Percentiles rank a stretch among this genome's conserved stretches.
phyloP scores from a whole-genome alignment of 2,329 filamentous ascomycete species.

The Zymoseptoria pseudotritici region DNA sequence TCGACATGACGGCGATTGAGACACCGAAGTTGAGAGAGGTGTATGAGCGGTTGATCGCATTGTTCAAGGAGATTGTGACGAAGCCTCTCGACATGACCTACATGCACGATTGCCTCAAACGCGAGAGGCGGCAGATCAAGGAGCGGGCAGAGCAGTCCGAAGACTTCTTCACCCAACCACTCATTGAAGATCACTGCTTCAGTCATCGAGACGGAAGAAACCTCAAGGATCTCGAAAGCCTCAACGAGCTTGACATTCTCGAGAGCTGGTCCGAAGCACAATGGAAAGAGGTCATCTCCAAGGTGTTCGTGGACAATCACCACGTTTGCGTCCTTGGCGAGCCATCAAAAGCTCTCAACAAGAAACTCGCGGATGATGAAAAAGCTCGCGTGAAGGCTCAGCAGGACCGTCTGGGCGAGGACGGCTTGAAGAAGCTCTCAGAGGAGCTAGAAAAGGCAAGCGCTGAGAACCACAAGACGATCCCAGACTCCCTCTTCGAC shows the following conservation, averaged over 20 bases:
- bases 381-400: slow-evolving; percentile 69
- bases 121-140: slow-evolving; percentile 74
- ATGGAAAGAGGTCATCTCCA: slow-evolving; percentile 74
- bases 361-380: slow-evolving; percentile 75
- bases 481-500: slow-evolving; percentile 74
- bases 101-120: slow-evolving; percentile 75
- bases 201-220: slow-evolving; percentile 69
- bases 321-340: slow-evolving; percentile 85
- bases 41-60: slow-evolving; percentile 74
- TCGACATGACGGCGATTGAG: slow-evolving; percentile 78
- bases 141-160: slow-evolving; percentile 76
- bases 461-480: slow-evolving; percentile 77
- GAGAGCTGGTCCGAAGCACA: slow-evolving; percentile 74
- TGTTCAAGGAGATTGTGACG: slow-evolving; percentile 71
- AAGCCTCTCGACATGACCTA: slow-evolving; percentile 86
- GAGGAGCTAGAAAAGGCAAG: slow-evolving; percentile 76
- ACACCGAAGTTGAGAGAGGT: slow-evolving; percentile 78
- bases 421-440: slow-evolving; percentile 68
- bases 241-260: slow-evolving; percentile 56
- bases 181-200: slow-evolving; percentile 90
- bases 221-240: slow-evolving; percentile 34
- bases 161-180: slow-evolving; percentile 71
- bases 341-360: slow-evolving; percentile 71
- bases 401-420: slow-evolving; percentile 70
- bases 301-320: slow-evolving; percentile 76